Evolutionary conservation across 1,139 yeast species (phyloP).

Genomic region (Hyphopichia buzzinii): DNA sequence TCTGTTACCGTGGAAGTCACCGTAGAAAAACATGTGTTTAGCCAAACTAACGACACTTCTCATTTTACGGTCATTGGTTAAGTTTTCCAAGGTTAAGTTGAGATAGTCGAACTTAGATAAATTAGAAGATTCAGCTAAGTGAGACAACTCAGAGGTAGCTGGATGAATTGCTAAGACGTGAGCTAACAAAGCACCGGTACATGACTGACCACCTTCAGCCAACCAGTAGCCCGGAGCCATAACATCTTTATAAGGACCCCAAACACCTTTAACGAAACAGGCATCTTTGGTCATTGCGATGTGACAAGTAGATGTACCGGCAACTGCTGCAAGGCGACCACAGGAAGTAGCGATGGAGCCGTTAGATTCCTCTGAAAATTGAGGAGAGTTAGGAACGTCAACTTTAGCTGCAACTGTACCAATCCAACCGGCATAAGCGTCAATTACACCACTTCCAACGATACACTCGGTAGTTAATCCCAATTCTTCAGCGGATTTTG

Average conservation of each 20-base stretch:
- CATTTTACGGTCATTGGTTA: slow-evolving; percentile 53
- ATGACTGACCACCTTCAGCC: slow-evolving; percentile 98
- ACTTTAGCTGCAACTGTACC: slow-evolving; percentile 95
- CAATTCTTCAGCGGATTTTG: slow-evolving; percentile 72
- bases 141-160: slow-evolving; percentile 69
- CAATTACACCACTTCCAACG: slow-evolving; percentile 95
- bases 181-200: slow-evolving; percentile 91
- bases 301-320: slow-evolving; percentile 98
- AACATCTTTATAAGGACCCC: slow-evolving; percentile 98
- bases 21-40: slow-evolving; percentile 84
- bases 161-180: slow-evolving; percentile 92
- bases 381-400: slow-evolving; percentile 48
- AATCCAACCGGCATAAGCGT: slow-evolving; percentile 98
- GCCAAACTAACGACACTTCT: slow-evolving; percentile 81
- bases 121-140: slow-evolving; percentile 60
- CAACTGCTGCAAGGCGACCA: slow-evolving; percentile 94
- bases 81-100: slow-evolving; percentile 67
- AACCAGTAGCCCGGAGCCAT: slow-evolving; percentile 88
- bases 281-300: slow-evolving; percentile 83
- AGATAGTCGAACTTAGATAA: slow-evolving; percentile 80
- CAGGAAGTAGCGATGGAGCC: slow-evolving; percentile 57
- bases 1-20: slow-evolving; percentile 95
- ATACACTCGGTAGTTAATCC: slow-evolving; percentile 78
- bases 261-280: slow-evolving; percentile 90
- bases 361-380: slow-evolving; percentile 31